Percentiles rank a stretch among this genome's conserved stretches.
Evolutionary conservation across 768 basidiomycete genomes (phyloP).

Genomic region (Mycena belliarum): DNA sequence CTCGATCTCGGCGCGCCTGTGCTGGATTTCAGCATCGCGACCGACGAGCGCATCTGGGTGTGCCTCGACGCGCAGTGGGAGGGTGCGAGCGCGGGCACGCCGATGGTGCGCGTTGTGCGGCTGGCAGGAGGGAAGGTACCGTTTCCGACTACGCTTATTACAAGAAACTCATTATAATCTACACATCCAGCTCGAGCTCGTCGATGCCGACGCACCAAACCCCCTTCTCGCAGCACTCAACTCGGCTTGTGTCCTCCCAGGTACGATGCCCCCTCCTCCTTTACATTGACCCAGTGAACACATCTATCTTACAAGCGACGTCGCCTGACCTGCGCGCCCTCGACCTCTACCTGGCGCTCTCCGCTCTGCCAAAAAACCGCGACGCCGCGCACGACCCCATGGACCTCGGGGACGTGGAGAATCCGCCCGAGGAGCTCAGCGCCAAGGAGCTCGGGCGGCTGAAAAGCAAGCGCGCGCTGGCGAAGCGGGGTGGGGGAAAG

Average conservation of each 20-base stretch:
- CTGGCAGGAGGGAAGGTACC: slow-evolving; percentile 44
- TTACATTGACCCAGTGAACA: background rate
- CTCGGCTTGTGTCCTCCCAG: slow-evolving; percentile 42
- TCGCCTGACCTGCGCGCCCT: slow-evolving; percentile 50
- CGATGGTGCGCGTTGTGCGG: slow-evolving; percentile 33
- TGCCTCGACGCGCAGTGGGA: slow-evolving; percentile 32
- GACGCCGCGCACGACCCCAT: slow-evolving; percentile 47
- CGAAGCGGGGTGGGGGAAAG: slow-evolving; percentile 16
- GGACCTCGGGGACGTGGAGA: slow-evolving; percentile 29
- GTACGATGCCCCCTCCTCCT: slow-evolving; percentile 33
- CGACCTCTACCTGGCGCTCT: slow-evolving; percentile 61
- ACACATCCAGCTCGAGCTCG: slow-evolving; percentile 34
- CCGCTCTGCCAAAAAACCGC: slow-evolving; percentile 59
- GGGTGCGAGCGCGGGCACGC: slow-evolving; percentile 6
- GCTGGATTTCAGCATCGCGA: slow-evolving; percentile 51
- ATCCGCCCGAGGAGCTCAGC: slow-evolving; percentile 25
- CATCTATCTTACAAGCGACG: slow-evolving; percentile 40
- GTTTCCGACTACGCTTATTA: no score
- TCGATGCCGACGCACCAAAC: slow-evolving; percentile 27
- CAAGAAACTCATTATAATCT: no score
- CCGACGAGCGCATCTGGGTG: slow-evolving; percentile 44
- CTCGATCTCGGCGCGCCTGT: slow-evolving; percentile 61
- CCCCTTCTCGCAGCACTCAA: slow-evolving; percentile 48
- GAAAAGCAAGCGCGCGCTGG: slow-evolving; percentile 53
- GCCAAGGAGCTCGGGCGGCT: slow-evolving; percentile 50